These are phyloP conservation scores for Diaporthe sp. DNA, from an alignment of 2,329 filamentous ascomycete species.

Conservation along the genomic window DNA sequence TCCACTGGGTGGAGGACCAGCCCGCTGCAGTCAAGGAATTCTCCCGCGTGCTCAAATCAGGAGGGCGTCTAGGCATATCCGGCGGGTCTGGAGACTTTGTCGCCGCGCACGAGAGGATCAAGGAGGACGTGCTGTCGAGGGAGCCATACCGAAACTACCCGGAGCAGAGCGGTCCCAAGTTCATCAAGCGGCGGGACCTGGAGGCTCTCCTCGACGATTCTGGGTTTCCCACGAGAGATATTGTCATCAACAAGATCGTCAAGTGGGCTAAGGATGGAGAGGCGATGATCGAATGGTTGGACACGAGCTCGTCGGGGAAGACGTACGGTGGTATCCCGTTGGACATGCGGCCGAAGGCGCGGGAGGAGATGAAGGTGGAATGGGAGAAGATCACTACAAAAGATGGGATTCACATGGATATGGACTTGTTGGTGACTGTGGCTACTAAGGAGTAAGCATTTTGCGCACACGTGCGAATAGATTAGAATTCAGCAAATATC, in stretches of 20 bases:
- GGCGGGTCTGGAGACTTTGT: conserved; percentile 42
- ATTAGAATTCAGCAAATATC: not conserved
- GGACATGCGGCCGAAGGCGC: conserved; percentile 45
- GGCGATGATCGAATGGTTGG: conserved; percentile 49
- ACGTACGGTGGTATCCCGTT: conserved; percentile 48
- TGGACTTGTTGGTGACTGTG: conserved; percentile 44
- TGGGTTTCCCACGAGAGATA: conserved; percentile 39
- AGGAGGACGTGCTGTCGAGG: conserved; percentile 44
- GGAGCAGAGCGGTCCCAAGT: conserved; percentile 43
- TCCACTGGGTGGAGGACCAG: conserved; percentile 47
- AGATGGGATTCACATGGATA: conserved; percentile 47
- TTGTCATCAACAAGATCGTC: conserved; percentile 44
- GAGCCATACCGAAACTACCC: conserved; percentile 43
- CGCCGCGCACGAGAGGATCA: conserved; percentile 42
- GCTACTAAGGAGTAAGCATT: not conserved
- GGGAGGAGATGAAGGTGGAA: conserved; percentile 47
- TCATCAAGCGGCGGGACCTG: conserved; percentile 44
- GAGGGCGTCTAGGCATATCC: conserved; percentile 38
- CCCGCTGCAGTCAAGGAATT: conserved; percentile 42
- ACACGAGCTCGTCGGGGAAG: conserved; percentile 49
- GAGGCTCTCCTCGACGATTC: conserved; percentile 42
- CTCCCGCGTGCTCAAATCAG: conserved; percentile 43
- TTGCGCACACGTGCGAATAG: not conserved
- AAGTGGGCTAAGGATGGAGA: conserved; percentile 40
- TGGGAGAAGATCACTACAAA: conserved; percentile 46